Percentiles rank a stretch among this genome's conserved stretches.
These are phyloP conservation scores for Fusarium globosum DNA, from an alignment of 2,329 filamentous ascomycete genomes.

Conservation along the genomic window DNA sequence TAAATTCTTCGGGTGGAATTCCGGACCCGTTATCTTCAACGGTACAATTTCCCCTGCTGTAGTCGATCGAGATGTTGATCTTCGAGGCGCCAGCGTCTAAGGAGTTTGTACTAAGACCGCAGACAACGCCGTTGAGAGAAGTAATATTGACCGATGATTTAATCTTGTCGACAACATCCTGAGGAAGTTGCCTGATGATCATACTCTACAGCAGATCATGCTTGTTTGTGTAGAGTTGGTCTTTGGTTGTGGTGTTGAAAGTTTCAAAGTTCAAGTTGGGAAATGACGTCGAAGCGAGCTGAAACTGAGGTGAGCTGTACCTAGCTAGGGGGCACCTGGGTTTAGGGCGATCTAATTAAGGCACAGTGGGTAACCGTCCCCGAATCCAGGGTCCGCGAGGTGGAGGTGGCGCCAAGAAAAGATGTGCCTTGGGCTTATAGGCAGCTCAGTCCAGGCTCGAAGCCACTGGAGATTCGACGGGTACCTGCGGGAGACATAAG, in stretches of 20 bases:
- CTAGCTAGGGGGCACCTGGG: constrained; percentile 21
- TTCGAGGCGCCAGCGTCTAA: constrained; percentile 81
- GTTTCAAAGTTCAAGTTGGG: constrained; percentile 1
- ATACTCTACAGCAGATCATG: constrained; percentile 53
- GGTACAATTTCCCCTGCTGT: constrained; percentile 77
- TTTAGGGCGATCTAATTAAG: constrained; percentile 32
- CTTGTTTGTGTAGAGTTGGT: constrained; percentile 2
- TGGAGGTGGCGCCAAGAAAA: constrained; percentile 41
- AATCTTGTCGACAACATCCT: constrained; percentile 79
- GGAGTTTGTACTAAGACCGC: constrained; percentile 83
- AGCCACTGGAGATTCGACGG: constrained; percentile 14
- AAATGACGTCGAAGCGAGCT: constrained; percentile 37
- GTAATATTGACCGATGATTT: constrained; percentile 86
- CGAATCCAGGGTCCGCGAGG: constrained; percentile 36
- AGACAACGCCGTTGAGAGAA: constrained; percentile 75
- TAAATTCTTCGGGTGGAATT: constrained; percentile 79
- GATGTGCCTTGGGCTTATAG: constrained; percentile 22
- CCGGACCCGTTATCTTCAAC: constrained; percentile 89
- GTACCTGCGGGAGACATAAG: background rate
- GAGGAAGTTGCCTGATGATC: constrained; percentile 76
- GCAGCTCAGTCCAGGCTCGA: constrained; percentile 6
- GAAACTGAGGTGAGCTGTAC: constrained; percentile 1
- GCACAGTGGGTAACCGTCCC: constrained; percentile 36
- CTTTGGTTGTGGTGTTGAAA: constrained; percentile 10
- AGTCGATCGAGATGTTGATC: constrained; percentile 79